Evolutionary conservation across 179 eudicot genomes (phyloP), one percentile per base, ranked within the genome.

Genomic region (Drosera spatulata): DNA sequence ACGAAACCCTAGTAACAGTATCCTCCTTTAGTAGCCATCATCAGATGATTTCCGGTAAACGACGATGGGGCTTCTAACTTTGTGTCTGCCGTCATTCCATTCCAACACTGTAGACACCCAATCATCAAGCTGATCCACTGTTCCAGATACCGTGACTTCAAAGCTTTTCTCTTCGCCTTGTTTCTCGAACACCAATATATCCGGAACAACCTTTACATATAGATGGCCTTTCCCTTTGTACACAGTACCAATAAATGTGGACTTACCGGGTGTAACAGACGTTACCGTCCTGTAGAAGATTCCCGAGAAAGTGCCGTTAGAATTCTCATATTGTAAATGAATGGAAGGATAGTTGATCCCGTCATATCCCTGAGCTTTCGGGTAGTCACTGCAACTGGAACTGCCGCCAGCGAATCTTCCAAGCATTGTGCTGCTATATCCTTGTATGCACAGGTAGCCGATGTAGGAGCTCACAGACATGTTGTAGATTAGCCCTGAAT

Each of bases 271-370:
- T 2, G 79, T 91, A 3, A 91, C 95, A 15, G 82, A 58, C 2
- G 95, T 91, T 59, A 85, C 87, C 0, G 77, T 73, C n/a, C 89
- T 77, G 6, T 71, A 58, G 55, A 80, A 91, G 3, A 61, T 73
- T 0, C 72, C 74, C 0, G 83, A 75, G 44, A 85, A 43, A 2
- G 71, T 11, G 9, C 60, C 68, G 0, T 42, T 50, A 38, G 3
- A 79, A 22, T 22, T 22, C 33, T 22, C 33, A 22, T 22, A 71
- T 33, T 83, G 91, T n/a, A 67, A 2, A 15, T 86, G 87, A 74
- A 91, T 79, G 5, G 96, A 75, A 6, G 98, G 96, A 69, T 91
- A 91, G 75, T 91, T 88, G 62, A 91, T 74, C n/a, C 96, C 95
- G 14, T 88, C 91, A 0, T 59, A 8, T n/a, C 95, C 96, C 39